phyloP scores from a whole-genome alignment of 805 yeast species.

The Starmerella powellii region DNA sequence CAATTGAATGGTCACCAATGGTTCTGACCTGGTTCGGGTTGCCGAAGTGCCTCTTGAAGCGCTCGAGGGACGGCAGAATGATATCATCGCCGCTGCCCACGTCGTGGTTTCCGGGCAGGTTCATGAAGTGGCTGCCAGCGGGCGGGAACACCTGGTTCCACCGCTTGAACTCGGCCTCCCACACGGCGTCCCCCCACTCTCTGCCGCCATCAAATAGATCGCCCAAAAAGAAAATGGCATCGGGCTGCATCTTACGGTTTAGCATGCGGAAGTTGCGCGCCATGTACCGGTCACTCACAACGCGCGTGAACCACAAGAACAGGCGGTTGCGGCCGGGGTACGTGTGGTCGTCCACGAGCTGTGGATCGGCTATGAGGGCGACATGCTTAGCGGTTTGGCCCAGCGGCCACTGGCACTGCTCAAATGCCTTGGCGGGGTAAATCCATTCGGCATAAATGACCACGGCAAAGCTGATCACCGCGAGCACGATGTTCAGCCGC shows the following conservation, averaged over 20 bases:
- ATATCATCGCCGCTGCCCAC: constrained; percentile 82
- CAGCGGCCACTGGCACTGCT: constrained; percentile 46
- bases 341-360: constrained; percentile 75
- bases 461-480: constrained; percentile 31
- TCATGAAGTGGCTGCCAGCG: constrained; percentile 19
- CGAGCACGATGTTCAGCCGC: constrained; percentile 1
- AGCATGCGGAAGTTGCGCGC: constrained; percentile 57
- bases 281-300: constrained; percentile 65
- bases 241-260: constrained; percentile 53
- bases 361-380: constrained; percentile 82
- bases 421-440: constrained; percentile 36
- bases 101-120: constrained; percentile 90
- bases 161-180: constrained; percentile 61
- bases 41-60: constrained; percentile 70
- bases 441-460: constrained; percentile 46
- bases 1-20: constrained; percentile 61
- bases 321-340: constrained; percentile 57
- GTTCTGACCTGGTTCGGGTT: constrained; percentile 42
- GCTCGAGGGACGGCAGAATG: constrained; percentile 39
- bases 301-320: constrained; percentile 44
- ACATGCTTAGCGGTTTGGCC: constrained; percentile 26
- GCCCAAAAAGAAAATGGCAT: constrained; percentile 68
- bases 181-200: constrained; percentile 56
- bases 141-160: constrained; percentile 56
- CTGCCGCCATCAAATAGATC: constrained; percentile 94